These are phyloP conservation scores for Wallemia ichthyophaga DNA, from an alignment of 1,284 basidiomycete species.

Conservation along the genomic window DNA sequence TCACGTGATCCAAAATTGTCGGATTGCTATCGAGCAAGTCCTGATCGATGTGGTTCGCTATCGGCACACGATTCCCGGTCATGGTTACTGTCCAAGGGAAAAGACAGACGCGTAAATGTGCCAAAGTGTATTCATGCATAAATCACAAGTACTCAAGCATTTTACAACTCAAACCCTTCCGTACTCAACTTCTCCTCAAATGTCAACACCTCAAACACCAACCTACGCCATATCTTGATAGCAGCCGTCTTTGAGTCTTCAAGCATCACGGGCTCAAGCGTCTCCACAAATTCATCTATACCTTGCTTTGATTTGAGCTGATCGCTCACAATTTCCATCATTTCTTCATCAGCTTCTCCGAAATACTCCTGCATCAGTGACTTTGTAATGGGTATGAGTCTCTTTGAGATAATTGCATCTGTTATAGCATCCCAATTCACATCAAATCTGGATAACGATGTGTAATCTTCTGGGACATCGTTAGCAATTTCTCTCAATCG, in stretches of 20 bases:
- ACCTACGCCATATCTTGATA: background rate
- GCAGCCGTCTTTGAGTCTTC: background rate
- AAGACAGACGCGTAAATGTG: background rate
- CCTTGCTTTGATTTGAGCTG: background rate
- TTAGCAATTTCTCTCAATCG: background rate
- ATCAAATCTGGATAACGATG: background rate
- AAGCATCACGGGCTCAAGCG: background rate
- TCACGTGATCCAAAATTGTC: constrained; percentile 11
- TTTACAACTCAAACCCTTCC: background rate
- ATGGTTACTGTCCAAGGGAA: background rate
- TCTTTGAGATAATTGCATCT: background rate
- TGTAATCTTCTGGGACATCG: background rate
- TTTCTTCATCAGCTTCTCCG: background rate
- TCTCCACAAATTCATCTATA: background rate
- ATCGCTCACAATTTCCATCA: background rate
- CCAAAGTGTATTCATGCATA: background rate
- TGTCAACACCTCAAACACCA: background rate
- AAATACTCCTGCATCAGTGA: background rate
- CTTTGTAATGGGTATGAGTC: background rate
- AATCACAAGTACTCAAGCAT: background rate
- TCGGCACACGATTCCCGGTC: background rate
- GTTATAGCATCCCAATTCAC: background rate
- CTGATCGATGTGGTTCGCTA: background rate
- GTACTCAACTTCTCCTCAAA: background rate
- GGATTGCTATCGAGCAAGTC: background rate